phyloP scores from a whole-genome alignment of 176 grass and related monocot species.

The Cymbopogon citratus region DNA sequence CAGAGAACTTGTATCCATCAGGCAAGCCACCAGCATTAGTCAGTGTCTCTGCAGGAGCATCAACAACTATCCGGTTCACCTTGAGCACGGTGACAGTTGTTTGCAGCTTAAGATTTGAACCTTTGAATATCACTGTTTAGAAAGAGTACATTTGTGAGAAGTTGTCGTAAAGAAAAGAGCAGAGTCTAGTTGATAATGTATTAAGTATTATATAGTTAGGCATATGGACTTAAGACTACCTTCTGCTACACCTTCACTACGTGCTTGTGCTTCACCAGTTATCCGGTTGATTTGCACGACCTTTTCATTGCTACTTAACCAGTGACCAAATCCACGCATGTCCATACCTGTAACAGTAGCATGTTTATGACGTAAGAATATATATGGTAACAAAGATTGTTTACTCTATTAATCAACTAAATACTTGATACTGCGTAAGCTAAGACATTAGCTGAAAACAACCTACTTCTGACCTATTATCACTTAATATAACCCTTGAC shows the following conservation, averaged over 20 bases:
- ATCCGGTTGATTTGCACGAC: constrained; percentile 55
- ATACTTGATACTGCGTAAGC: neutral
- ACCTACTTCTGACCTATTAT: neutral
- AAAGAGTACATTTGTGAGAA: constrained; percentile 16
- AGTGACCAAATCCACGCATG: constrained; percentile 48
- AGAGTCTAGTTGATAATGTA: neutral
- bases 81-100: constrained; percentile 59
- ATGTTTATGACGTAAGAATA: constrained; percentile 16
- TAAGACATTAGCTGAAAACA: constrained; percentile 5
- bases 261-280: constrained; percentile 73
- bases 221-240: constrained; percentile 35
- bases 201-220: neutral
- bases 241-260: constrained; percentile 62
- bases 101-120: constrained; percentile 60
- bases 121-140: constrained; percentile 69
- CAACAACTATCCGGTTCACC: constrained; percentile 63
- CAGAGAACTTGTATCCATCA: constrained; percentile 65
- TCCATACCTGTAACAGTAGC: constrained; percentile 35
- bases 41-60: constrained; percentile 52
- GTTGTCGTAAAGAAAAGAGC: neutral
- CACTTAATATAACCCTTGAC: neutral
- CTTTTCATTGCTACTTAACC: constrained; percentile 82
- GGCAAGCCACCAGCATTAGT: constrained; percentile 61
- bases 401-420: neutral
- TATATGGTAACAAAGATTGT: neutral